Conservation (phyloP, 805 yeast species). For the Ogataea methanolica region DNA sequence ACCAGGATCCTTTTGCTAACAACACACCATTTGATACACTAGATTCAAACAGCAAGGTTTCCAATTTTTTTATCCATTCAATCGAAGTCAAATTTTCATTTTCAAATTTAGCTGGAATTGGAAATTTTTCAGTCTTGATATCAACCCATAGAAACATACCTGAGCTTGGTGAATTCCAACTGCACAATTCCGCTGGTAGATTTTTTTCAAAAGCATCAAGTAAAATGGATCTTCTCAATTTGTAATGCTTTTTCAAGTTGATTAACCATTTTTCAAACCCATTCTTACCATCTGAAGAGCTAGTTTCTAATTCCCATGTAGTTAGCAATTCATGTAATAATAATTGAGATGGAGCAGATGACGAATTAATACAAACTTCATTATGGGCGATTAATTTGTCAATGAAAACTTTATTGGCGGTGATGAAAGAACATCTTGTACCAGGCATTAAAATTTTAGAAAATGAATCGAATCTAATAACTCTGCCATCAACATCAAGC, state of each 20-base stretch:
- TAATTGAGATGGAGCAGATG: constrained; percentile 71
- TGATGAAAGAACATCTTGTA: constrained; percentile 66
- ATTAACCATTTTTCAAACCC: constrained; percentile 75
- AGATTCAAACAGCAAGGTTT: constrained; percentile 23
- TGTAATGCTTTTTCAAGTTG: constrained; percentile 56
- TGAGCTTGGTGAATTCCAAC: constrained; percentile 38
- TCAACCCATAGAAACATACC: constrained; percentile 43
- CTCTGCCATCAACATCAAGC: constrained; percentile 75
- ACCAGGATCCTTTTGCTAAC: constrained; percentile 33
- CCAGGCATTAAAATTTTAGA: constrained; percentile 82
- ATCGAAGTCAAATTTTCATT: constrained; percentile 30
- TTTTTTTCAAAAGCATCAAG: constrained; percentile 45
- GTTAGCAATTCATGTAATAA: constrained; percentile 53
- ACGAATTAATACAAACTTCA: constrained; percentile 68
- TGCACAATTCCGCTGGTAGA: constrained; percentile 40
- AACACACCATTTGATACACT: constrained; percentile 22
- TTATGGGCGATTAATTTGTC: constrained; percentile 51
- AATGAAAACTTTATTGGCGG: constrained; percentile 53
- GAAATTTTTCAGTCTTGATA: constrained; percentile 35
- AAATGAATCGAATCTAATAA: constrained; percentile 70
- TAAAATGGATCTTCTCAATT: constrained; percentile 57
- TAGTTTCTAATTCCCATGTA: constrained; percentile 41
- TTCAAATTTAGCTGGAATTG: constrained; percentile 31
- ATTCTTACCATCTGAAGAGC: constrained; percentile 28
- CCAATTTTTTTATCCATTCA: constrained; percentile 29